phyloP scores from a whole-genome alignment of 345 rosid genomes.

The Isatis tinctoria region DNA sequence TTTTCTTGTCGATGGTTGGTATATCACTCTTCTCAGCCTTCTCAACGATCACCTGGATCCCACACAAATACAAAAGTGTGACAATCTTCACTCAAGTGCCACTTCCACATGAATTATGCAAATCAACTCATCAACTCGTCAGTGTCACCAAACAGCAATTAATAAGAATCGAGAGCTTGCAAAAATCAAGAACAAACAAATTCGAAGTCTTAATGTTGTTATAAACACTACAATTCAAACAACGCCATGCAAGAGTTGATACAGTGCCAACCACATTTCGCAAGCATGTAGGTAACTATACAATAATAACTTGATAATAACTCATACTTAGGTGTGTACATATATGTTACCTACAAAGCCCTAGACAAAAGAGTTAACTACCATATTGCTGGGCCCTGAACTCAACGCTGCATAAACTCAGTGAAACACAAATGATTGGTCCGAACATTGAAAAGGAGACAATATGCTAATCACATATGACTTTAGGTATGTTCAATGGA shows the following conservation, averaged over 20 bases:
- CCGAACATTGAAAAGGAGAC: background rate
- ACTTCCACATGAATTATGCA: background rate
- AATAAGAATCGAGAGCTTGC: background rate
- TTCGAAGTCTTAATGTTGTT: background rate
- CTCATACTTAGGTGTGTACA: background rate
- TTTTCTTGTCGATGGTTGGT: constrained; percentile 79
- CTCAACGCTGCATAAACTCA: background rate
- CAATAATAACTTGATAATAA: background rate
- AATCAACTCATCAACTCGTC: background rate
- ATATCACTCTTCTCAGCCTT: constrained; percentile 80
- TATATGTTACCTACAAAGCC: background rate
- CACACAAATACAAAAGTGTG: background rate
- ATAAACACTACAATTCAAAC: background rate
- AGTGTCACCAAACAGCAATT: background rate
- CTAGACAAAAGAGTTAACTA: background rate
- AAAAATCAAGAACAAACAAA: background rate
- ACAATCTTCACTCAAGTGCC: background rate
- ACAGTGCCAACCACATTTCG: background rate
- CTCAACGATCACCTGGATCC: constrained; percentile 75
- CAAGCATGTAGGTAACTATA: background rate
- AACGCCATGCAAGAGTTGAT: background rate
- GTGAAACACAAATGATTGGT: background rate
- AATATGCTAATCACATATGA: background rate
- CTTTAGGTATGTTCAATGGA: background rate
- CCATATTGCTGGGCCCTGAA: background rate